Evolutionary conservation across 75 land plant species (phyloP).

Genomic region (Picea sitchensis): DNA sequence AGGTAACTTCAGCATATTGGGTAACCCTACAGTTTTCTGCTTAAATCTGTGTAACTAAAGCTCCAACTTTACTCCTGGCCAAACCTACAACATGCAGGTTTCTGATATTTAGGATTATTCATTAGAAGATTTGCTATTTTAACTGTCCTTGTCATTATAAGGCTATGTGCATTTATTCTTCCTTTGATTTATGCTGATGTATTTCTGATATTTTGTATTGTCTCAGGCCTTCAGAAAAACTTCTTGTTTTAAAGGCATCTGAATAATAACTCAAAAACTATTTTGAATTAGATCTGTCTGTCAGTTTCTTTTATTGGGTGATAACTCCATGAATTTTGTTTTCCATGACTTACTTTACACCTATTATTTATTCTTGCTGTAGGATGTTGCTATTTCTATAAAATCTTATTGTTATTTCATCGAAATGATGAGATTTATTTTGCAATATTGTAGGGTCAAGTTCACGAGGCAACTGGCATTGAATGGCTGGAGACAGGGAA

Average conservation of each 20-base stretch:
- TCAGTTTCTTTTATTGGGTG: neutral
- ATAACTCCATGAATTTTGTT: neutral
- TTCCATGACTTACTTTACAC: neutral
- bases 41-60: no score
- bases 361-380: no score
- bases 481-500: constrained; percentile 95
- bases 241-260: neutral
- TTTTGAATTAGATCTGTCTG: neutral
- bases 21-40: no score
- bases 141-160: neutral
- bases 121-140: neutral
- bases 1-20: constrained; percentile 23
- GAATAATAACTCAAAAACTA: neutral
- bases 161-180: neutral
- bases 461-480: constrained; percentile 75
- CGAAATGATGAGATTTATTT: no score
- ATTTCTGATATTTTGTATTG: neutral
- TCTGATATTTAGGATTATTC: neutral
- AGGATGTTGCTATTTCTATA: no score
- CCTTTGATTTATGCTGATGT: neutral
- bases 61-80: neutral
- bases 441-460: constrained; percentile 18
- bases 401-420: no score
- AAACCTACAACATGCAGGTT: neutral
- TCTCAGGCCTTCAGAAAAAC: neutral